A percentile compares a stretch with the other conserved stretches of the same genome.
phyloP scores from a whole-genome alignment of 106 monocot genomes.

The Dendrobium nobile region DNA sequence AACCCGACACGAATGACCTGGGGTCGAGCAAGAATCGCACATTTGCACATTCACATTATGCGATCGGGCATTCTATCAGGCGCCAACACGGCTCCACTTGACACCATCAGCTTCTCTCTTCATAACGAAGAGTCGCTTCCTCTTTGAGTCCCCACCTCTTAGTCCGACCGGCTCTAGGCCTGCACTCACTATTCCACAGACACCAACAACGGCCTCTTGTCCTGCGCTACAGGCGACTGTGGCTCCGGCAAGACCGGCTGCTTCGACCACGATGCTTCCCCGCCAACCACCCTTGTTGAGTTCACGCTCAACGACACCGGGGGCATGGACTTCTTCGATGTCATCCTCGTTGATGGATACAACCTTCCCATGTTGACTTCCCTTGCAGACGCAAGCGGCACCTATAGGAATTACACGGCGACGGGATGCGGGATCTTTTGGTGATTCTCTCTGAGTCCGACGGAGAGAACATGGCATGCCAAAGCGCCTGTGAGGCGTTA shows the following conservation, averaged over 20 bases:
- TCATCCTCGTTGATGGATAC: slow-evolving; percentile 67
- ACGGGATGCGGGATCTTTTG: slow-evolving; percentile 72
- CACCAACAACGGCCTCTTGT: too few species aligned
- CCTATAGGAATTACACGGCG: slow-evolving; percentile 33
- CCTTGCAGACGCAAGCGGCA: slow-evolving; percentile 19
- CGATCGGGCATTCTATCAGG: slow-evolving; percentile 79
- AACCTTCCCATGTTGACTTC: slow-evolving; percentile 52
- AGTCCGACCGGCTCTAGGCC: too few species aligned
- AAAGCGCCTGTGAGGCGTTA: not conserved
- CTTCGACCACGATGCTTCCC: slow-evolving; percentile 47
- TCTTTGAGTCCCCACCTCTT: too few species aligned
- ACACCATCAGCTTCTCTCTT: slow-evolving; percentile 28
- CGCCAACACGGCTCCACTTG: slow-evolving; percentile 47
- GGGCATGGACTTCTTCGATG: slow-evolving; percentile 60
- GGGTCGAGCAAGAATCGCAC: too few species aligned
- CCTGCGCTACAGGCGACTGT: too few species aligned
- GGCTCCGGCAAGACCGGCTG: slow-evolving; percentile 10
- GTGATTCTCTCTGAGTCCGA: slow-evolving; percentile 20
- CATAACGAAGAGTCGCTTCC: slow-evolving; percentile 62
- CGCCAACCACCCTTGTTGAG: slow-evolving; percentile 65
- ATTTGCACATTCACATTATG: slow-evolving; percentile 30
- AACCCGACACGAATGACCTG: too few species aligned
- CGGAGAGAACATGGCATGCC: not conserved
- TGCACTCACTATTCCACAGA: too few species aligned
- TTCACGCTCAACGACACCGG: slow-evolving; percentile 55